A percentile compares a stretch with the other conserved stretches of the same genome.
Conservation (phyloP, 306 rosid genomes). For the Quercus robur region DNA sequence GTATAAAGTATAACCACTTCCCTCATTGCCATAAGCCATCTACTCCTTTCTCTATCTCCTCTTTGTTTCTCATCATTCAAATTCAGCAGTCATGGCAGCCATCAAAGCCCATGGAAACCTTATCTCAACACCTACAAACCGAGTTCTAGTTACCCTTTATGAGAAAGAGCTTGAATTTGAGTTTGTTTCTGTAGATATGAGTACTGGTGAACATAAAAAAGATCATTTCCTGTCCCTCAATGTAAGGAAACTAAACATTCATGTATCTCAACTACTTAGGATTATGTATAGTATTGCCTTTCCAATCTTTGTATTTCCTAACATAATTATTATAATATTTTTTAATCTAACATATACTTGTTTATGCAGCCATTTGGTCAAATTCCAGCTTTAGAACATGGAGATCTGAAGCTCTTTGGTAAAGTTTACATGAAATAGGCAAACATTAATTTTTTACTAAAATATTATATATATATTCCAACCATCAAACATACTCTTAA, state of each 20-base stretch:
- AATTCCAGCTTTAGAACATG: conserved; percentile 72
- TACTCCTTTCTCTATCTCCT: background rate
- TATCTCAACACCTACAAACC: conserved; percentile 29
- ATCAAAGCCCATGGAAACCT: conserved; percentile 56
- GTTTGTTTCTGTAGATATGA: conserved; percentile 39
- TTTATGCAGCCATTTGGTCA: conserved; percentile 74
- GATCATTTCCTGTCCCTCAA: conserved; percentile 60
- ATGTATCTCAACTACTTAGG: background rate
- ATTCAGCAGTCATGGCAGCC: conserved; percentile 32
- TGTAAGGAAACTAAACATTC: conserved; percentile 24
- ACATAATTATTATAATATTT: background rate
- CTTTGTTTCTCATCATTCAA: background rate
- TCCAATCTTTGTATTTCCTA: background rate
- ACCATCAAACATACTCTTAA: too few species aligned
- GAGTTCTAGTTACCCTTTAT: conserved; percentile 36
- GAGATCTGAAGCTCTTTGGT: conserved; percentile 42
- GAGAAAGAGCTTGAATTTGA: conserved; percentile 65
- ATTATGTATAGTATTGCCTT: background rate
- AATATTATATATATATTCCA: too few species aligned
- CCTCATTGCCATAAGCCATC: background rate
- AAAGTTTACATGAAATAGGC: background rate
- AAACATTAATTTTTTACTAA: background rate
- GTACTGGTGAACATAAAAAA: conserved; percentile 49
- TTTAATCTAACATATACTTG: background rate
- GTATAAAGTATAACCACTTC: background rate